Evolutionary conservation across 768 basidiomycete species (phyloP).

Genomic region (Pholiota molesta): DNA sequence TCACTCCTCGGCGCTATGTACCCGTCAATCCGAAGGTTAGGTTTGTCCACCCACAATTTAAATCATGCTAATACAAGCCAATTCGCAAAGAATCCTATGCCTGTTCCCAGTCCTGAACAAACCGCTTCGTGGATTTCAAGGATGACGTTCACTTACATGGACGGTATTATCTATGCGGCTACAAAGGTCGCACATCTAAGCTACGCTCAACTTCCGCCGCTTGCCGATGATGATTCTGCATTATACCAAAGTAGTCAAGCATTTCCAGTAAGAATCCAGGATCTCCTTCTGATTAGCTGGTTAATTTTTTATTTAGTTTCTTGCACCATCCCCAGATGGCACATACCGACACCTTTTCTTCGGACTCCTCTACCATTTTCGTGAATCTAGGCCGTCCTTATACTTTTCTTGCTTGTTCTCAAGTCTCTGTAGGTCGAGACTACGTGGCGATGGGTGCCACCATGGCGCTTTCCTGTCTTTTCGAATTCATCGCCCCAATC

Average conservation of each 20-base stretch:
- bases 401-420: background rate
- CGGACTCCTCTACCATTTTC: slow-evolving; percentile 41
- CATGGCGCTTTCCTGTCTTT: slow-evolving; percentile 29
- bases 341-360: slow-evolving; percentile 46
- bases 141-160: slow-evolving; percentile 55
- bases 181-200: slow-evolving; percentile 45
- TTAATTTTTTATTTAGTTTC: slow-evolving; percentile 22
- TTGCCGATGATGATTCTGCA: slow-evolving; percentile 57
- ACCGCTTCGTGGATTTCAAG: slow-evolving; percentile 47
- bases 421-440: slow-evolving; percentile 25
- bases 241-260: slow-evolving; percentile 20
- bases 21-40: slow-evolving; percentile 52
- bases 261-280: slow-evolving; percentile 21
- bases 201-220: slow-evolving; percentile 57
- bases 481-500: slow-evolving; percentile 41
- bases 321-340: slow-evolving; percentile 41
- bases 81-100: slow-evolving; percentile 30
- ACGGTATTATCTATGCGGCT: slow-evolving; percentile 48
- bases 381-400: slow-evolving; percentile 11
- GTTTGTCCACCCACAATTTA: background rate
- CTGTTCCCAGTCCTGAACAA: slow-evolving; percentile 46
- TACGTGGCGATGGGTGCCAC: slow-evolving; percentile 32
- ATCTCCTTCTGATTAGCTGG: background rate
- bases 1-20: slow-evolving; percentile 51
- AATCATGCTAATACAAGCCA: background rate